Evolutionary conservation across 2,329 filamentous ascomycete species (phyloP).

Genomic region (Berkeleyomyces rouxiae): DNA sequence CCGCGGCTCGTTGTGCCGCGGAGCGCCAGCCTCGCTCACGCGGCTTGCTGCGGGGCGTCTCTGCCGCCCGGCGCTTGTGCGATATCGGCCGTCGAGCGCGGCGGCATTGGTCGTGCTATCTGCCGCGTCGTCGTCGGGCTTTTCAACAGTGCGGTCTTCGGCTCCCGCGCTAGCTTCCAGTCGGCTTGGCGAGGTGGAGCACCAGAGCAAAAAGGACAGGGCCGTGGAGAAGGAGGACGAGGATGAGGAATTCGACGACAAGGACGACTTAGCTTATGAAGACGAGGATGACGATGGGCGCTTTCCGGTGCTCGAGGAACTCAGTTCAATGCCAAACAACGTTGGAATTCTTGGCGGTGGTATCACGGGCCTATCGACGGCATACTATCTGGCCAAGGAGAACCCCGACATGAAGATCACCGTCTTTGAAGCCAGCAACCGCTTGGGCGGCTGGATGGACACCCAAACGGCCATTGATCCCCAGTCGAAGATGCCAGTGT

Average conservation of each 20-base stretch:
- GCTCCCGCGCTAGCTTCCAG: neutral
- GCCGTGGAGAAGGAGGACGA: neutral
- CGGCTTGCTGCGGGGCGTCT: neutral
- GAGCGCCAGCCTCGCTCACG: neutral
- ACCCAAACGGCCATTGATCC: constrained; percentile 40
- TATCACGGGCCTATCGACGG: constrained; percentile 63
- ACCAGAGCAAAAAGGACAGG: neutral
- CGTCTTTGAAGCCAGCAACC: constrained; percentile 34
- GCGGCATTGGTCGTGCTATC: neutral
- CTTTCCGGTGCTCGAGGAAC: neutral
- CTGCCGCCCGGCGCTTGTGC: neutral
- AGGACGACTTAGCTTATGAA: neutral
- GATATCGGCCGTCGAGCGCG: neutral
- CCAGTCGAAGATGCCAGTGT: constrained; percentile 4
- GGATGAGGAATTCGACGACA: neutral
- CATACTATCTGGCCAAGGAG: constrained; percentile 54
- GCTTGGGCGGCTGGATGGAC: constrained; percentile 71
- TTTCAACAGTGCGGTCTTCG: neutral
- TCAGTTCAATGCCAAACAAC: constrained; percentile 17
- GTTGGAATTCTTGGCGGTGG: constrained; percentile 65
- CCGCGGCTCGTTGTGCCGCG: neutral
- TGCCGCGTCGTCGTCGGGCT: neutral
- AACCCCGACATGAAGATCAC: constrained; percentile 11
- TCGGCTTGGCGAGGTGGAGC: neutral
- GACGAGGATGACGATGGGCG: neutral